Percentiles rank a stretch among this genome's conserved stretches.
phyloP scores from a whole-genome alignment of 2,329 filamentous ascomycete species.

The Monilinia fructicola region DNA sequence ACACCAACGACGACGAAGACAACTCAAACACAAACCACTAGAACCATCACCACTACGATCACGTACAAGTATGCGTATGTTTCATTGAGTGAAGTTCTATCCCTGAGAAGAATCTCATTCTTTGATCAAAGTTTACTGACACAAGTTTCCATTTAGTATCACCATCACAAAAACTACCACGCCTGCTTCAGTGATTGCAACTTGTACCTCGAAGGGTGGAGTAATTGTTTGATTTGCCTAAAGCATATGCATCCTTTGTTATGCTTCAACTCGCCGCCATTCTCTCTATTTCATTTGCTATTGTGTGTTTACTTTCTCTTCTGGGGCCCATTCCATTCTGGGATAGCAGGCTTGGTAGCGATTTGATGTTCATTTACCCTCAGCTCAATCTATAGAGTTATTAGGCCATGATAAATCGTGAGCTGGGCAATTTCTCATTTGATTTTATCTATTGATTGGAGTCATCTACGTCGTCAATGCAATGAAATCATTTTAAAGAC shows the following conservation, averaged over 20 bases:
- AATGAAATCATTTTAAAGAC: neutral
- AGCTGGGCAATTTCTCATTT: neutral
- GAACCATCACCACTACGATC: slow-evolving; percentile 9
- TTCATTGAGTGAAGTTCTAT: slow-evolving; percentile 1
- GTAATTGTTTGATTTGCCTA: neutral
- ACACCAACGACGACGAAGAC: slow-evolving; percentile 17
- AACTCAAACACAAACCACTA: neutral
- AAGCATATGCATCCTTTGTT: neutral
- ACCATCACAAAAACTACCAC: slow-evolving; percentile 19
- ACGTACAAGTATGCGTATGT: slow-evolving; percentile 17
- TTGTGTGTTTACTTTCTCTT: neutral
- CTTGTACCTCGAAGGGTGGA: slow-evolving; percentile 17
- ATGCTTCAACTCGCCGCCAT: no score
- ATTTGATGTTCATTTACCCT: neutral
- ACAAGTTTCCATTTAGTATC: slow-evolving; percentile 1
- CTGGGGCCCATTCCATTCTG: neutral
- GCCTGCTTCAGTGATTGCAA: slow-evolving; percentile 11
- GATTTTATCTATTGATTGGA: neutral
- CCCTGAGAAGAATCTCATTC: neutral
- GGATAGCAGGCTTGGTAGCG: neutral
- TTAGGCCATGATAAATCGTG: neutral
- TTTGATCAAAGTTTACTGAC: neutral
- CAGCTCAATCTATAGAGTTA: neutral
- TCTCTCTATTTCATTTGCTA: neutral
- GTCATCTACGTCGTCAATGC: neutral